Evolutionary conservation across 306 rosid genomes (phyloP).

Genomic region (Glycyrrhiza uralensis): DNA sequence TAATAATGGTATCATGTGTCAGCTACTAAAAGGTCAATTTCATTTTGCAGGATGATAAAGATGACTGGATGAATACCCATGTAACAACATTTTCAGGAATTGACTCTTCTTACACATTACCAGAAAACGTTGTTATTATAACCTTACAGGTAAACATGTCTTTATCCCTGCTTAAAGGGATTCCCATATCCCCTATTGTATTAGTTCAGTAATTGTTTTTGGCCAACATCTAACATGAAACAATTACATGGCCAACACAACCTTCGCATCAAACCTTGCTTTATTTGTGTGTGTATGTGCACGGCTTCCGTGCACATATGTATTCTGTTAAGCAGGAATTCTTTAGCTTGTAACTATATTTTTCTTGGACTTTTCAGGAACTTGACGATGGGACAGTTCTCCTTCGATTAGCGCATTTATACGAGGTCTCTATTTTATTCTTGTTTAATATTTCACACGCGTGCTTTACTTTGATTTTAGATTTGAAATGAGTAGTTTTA

Average conservation of each 20-base stretch:
- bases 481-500: neutral
- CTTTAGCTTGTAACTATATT: neutral
- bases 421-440: slow-evolving; percentile 51
- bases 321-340: neutral
- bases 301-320: neutral
- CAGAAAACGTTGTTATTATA: slow-evolving; percentile 59
- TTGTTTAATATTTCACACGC: neutral
- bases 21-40: slow-evolving; percentile 11
- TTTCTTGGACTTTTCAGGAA: slow-evolving; percentile 50
- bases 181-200: neutral
- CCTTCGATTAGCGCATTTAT: slow-evolving; percentile 75
- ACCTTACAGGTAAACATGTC: slow-evolving; percentile 57
- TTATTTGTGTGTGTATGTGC: neutral
- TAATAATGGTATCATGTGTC: neutral
- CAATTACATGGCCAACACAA: neutral
- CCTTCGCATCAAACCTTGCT: neutral
- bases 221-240: slow-evolving; percentile 4
- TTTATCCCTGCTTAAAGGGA: slow-evolving; percentile 1
- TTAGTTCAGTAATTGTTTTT: neutral
- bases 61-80: slow-evolving; percentile 56
- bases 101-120: slow-evolving; percentile 61
- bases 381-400: slow-evolving; percentile 60
- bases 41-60: slow-evolving; percentile 55
- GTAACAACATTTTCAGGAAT: slow-evolving; percentile 53
- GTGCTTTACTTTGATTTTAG: neutral